Conservation (phyloP, 1,284 basidiomycete species). For the Xerocomus amazonicus region DNA sequence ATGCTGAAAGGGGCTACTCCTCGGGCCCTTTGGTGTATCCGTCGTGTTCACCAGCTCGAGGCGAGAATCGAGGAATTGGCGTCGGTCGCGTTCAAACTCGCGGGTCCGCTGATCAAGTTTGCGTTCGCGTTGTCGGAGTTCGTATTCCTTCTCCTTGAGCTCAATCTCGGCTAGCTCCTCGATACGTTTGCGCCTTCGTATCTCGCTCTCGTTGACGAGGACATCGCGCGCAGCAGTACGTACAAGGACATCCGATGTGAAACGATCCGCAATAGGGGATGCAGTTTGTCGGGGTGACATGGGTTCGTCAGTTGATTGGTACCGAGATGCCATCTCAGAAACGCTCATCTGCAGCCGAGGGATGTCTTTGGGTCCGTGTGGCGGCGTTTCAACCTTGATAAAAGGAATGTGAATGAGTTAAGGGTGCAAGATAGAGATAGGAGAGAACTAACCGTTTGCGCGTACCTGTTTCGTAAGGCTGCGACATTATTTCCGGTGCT, state of each 20-base stretch:
- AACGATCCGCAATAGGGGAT: conserved; percentile 33
- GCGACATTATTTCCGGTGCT: conserved; percentile 63
- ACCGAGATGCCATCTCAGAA: conserved; percentile 60
- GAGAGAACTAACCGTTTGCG: conserved; percentile 45
- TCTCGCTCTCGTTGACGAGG: conserved; percentile 32
- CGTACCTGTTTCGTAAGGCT: conserved; percentile 62
- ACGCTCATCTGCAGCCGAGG: conserved; percentile 63
- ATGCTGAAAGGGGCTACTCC: conserved; percentile 24
- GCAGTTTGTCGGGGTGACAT: conserved; percentile 32
- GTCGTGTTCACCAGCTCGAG: conserved; percentile 17
- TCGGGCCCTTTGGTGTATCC: conserved; percentile 28
- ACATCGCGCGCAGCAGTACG: conserved; percentile 14
- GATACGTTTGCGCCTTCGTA: conserved; percentile 40
- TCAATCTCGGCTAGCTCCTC: conserved; percentile 52
- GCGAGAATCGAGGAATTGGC: conserved; percentile 36
- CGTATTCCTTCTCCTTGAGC: conserved; percentile 50
- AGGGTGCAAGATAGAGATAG: background rate
- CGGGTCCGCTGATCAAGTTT: conserved; percentile 51
- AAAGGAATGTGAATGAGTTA: conserved; percentile 5
- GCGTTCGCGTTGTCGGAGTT: conserved; percentile 54
- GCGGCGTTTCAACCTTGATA: conserved; percentile 46
- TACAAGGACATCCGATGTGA: conserved; percentile 16
- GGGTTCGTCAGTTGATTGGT: conserved; percentile 45
- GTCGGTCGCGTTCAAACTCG: conserved; percentile 53
- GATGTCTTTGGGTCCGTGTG: conserved; percentile 57